phyloP scores from a whole-genome alignment of 2,329 filamentous ascomycete species.

The Xylaria hypoxylon region DNA sequence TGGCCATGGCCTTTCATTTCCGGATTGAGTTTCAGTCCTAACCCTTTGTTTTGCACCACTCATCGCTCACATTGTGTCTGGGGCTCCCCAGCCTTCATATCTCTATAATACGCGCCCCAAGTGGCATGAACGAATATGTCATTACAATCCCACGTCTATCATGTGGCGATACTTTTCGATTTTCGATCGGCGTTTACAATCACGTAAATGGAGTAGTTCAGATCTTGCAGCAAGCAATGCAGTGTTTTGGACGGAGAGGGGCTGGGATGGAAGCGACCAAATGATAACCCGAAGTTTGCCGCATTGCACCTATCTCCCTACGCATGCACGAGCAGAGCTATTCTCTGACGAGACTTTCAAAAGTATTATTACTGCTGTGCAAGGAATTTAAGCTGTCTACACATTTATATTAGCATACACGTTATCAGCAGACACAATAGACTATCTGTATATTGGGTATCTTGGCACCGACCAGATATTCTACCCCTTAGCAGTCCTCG shows the following conservation, averaged over 20 bases:
- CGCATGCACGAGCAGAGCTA: slow-evolving; percentile 25
- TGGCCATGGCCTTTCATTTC: slow-evolving; percentile 30
- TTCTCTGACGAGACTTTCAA: slow-evolving; percentile 40
- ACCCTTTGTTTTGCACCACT: slow-evolving; percentile 51
- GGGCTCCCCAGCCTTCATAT: slow-evolving; percentile 43
- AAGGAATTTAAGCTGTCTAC: slow-evolving; percentile 36
- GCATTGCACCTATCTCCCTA: slow-evolving; percentile 39
- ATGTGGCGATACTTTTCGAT: slow-evolving; percentile 54
- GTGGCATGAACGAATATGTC: slow-evolving; percentile 49
- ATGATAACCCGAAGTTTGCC: slow-evolving; percentile 40
- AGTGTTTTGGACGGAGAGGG: slow-evolving; percentile 51
- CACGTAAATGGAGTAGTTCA: slow-evolving; percentile 45
- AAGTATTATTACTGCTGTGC: slow-evolving; percentile 45
- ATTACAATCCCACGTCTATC: slow-evolving; percentile 54
- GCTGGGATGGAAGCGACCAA: slow-evolving; percentile 52
- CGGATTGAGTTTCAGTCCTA: slow-evolving; percentile 49
- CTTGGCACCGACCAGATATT: slow-evolving; percentile 14
- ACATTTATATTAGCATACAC: neutral
- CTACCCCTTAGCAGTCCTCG: slow-evolving; percentile 32
- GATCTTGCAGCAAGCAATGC: slow-evolving; percentile 52
- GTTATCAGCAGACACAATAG: neutral
- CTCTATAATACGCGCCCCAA: slow-evolving; percentile 41
- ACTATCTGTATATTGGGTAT: neutral
- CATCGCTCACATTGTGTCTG: slow-evolving; percentile 49
- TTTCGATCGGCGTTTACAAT: slow-evolving; percentile 50